Percentiles rank a stretch among this genome's conserved stretches.
Evolutionary conservation across 176 grass and related monocot species (phyloP).

Genomic region (Tillandsia leiboldiana): DNA sequence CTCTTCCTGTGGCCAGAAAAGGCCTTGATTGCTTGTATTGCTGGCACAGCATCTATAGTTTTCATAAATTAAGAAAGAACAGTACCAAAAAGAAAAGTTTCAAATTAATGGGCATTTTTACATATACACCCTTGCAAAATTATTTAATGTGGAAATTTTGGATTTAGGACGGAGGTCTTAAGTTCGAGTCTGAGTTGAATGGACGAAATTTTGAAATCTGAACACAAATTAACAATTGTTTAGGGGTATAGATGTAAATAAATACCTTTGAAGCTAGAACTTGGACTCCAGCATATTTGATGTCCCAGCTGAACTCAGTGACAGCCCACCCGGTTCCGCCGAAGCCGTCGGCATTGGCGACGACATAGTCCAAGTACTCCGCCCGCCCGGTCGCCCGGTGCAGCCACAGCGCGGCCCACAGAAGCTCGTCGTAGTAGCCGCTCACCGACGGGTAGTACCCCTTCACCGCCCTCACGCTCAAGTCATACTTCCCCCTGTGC

Average conservation of each 20-base stretch:
- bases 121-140: too few species aligned
- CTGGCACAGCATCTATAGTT: too few species aligned
- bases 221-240: too few species aligned
- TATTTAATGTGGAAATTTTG: too few species aligned
- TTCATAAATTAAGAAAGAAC: too few species aligned
- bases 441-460: conserved; percentile 81
- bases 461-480: conserved; percentile 72
- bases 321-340: conserved; percentile 69
- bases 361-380: conserved; percentile 45
- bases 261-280: conserved; percentile 49
- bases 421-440: conserved; percentile 76
- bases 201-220: neutral
- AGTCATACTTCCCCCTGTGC: conserved; percentile 57
- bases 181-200: too few species aligned
- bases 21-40: too few species aligned
- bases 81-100: too few species aligned
- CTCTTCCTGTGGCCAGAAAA: too few species aligned
- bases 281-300: conserved; percentile 73
- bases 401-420: conserved; percentile 78
- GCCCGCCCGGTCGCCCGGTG: conserved; percentile 47
- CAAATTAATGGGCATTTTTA: too few species aligned
- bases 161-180: too few species aligned
- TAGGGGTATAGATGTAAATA: too few species aligned
- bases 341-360: conserved; percentile 45
- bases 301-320: conserved; percentile 84